Evolutionary conservation across 2,329 filamentous ascomycete species (phyloP), one percentile per base, ranked within the genome.

Genomic region (Trichophaea hybrida): DNA sequence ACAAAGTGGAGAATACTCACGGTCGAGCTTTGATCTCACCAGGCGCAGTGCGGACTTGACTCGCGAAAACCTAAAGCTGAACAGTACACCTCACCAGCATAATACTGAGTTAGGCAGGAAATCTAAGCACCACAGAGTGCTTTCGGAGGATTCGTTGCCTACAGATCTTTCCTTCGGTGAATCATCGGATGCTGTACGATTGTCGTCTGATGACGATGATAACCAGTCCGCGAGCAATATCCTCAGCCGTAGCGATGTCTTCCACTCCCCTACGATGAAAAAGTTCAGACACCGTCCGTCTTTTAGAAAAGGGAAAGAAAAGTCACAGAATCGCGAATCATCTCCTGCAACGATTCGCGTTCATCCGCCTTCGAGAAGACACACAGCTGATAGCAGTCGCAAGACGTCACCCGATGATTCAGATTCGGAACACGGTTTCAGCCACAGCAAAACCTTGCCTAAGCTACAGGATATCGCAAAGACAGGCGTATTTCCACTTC

Each of bases 171-270:
- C 66, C 32, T 58, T 67, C 37, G 58, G 60, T n/a, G 67, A 66
- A 4, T 81, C 85, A 59, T 90, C 86, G 1, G 87, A 82, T 2
- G 75, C 84, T 35, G 77, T 84, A 1, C 77, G 82, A 3, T 35
- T 66, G 48, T 86, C 85, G 2, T 83, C 81, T 0, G 80, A 79
- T 57, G 85, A 90, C 46, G 87, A 90, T 60, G 80, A 77, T n/a
- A 77, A 77, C 59, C 83, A 85, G 52, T 94, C 90, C 2, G 91
- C 87, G 2, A 97, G 91, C 70, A 89, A 95, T 71, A 96, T 97
- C 40, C 74, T 98, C 6, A 80, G 81, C 57, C 82, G 86, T 37
- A 96, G 89, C 67, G 88, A 93, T 67, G 85, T 96, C 6, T 97
- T 98, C 68, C 83, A 86, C 65, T 84, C 83, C 32, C 88, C 88